A percentile compares a stretch with the other conserved stretches of the same genome.
Conservation (phyloP, 2,329 filamentous ascomycete species). For the Colletotrichum somersetense region DNA sequence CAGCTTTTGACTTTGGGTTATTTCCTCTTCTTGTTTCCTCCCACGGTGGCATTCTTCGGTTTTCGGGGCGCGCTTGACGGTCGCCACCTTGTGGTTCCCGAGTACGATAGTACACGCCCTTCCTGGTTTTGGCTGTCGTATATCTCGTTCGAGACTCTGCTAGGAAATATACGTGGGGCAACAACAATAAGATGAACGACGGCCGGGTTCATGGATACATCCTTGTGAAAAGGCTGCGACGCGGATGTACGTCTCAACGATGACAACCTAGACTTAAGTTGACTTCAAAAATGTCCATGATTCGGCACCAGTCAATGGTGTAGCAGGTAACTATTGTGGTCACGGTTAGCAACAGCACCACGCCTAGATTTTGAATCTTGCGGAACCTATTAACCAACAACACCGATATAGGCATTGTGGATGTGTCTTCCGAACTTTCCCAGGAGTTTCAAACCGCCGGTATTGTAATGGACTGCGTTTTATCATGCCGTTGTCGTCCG, state of each 20-base stretch:
- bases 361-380: not conserved
- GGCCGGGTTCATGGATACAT: not conserved
- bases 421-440: constrained; percentile 15
- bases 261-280: not conserved
- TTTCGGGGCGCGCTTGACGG: constrained; percentile 2
- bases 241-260: not conserved
- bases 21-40: not conserved
- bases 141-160: not conserved
- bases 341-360: not conserved
- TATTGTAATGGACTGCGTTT: not conserved
- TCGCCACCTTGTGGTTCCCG: not conserved
- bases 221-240: not conserved
- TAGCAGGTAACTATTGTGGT: too few relatives aligned
- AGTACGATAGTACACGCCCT: not conserved
- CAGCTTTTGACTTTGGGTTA: not conserved
- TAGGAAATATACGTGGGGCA: not conserved
- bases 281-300: not conserved
- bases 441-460: constrained; percentile 16
- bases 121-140: not conserved
- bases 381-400: not conserved
- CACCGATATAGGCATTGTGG: not conserved
- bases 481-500: not conserved
- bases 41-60: constrained; percentile 20
- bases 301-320: not conserved
- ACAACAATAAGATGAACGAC: constrained; percentile 20